Base-by-base conservation (phyloP, 1,139 yeast genomes). In the Candida pseudoviswanathii region DNA sequence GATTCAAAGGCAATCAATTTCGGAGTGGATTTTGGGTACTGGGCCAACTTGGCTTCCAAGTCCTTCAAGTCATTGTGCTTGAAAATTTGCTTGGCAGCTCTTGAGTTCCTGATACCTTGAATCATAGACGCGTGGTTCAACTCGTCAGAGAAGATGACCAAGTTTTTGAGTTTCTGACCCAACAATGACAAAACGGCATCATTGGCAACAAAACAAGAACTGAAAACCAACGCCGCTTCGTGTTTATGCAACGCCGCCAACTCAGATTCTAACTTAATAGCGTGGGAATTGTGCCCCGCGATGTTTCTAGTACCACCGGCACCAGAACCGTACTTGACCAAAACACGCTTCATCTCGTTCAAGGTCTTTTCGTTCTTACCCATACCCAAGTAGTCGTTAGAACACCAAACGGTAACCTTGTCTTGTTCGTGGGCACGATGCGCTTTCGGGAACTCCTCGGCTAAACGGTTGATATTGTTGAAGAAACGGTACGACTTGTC, bases 251-350 rank as follows among this genome's bases (percentile, higher is more conserved):
- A 80, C 41, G 90, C 85, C 11, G 99, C 98, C 48, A 91, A 67
- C 60, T 90, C 92, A 21, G 87, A 77, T 70, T 94, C 99, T 64
- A 94, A 81, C 58, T 78, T 80, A 64, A 94, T 83, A 25, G 98
- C 96, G 62, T 89, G 95, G 53, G 75, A 71, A 71, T 94, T 95
- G 70, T 95, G 99, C 51, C 99, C 99, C 1, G 99, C 99, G 66
- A 94, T 94, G 73, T 94, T 94, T 66, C 99, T 83, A 48, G 99
- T 94, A 59, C 99, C 99, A 62, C 99, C 99, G 11, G 99, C 96
- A 61, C 99, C 99, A 10, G 96, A 87, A 59, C 99, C 99, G 67
- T 94, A 94, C 74, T 83, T 85, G 62, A 87, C 89, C 68, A 94
- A 79, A 25, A 96, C 86, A 46, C 76, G 66, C 61, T 86, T 87